Percentiles rank a stretch among this genome's conserved stretches.
Evolutionary conservation across 176 grass and related monocot species (phyloP).

Genomic region (Aegilops umbellulata): DNA sequence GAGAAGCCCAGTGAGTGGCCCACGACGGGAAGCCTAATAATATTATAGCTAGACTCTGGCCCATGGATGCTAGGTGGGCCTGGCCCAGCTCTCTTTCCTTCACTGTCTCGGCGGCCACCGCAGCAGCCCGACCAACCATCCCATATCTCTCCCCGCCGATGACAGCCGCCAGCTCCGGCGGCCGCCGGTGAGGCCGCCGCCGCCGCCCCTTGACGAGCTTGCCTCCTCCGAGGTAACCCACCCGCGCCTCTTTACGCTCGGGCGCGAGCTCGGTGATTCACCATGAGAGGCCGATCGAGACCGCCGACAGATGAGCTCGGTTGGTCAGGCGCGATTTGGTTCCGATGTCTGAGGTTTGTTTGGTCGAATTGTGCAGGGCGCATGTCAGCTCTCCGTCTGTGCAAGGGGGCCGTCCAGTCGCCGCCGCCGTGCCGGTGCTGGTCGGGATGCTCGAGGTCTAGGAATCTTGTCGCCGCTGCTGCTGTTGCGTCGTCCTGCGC

Average conservation of each 20-base stretch:
- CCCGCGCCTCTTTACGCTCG: not conserved
- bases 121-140: not conserved
- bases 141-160: conserved; percentile 20
- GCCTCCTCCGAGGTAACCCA: not conserved
- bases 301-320: not conserved
- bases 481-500: not conserved
- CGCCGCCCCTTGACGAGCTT: no score
- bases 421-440: not conserved
- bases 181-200: not conserved
- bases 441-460: not conserved
- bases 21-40: not conserved
- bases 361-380: not conserved
- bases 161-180: conserved; percentile 8
- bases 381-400: conserved; percentile 21
- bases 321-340: not conserved
- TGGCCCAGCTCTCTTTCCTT: not conserved
- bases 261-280: not conserved
- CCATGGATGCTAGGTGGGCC: not conserved
- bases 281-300: no score
- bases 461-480: not conserved
- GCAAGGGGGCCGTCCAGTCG: conserved; percentile 12
- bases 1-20: not conserved
- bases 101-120: not conserved
- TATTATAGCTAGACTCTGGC: not conserved
- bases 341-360: not conserved